Conservation (phyloP, 2,329 filamentous ascomycete species). For the Lachnellula hyalina region DNA sequence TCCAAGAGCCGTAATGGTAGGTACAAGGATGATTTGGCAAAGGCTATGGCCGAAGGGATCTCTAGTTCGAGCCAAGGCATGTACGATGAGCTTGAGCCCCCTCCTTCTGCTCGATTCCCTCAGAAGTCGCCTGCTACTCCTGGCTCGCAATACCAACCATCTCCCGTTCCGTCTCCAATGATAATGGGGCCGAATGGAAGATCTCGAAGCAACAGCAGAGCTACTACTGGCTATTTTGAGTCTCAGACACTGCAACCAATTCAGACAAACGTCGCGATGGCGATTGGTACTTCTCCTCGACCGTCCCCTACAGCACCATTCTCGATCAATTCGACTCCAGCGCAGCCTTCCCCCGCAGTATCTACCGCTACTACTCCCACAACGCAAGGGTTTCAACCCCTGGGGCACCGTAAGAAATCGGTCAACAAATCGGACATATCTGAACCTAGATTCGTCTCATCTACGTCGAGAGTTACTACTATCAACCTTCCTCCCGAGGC, state of each 20-base stretch:
- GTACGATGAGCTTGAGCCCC: conserved; percentile 20
- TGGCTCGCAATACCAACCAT: conserved; percentile 18
- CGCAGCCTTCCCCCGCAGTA: conserved; percentile 18
- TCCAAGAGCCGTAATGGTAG: conserved; percentile 29
- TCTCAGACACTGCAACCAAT: conserved; percentile 19
- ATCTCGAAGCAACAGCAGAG: conserved; percentile 27
- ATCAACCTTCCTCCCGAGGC: conserved; percentile 28
- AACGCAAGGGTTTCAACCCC: conserved; percentile 14
- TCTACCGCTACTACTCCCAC: conserved; percentile 22
- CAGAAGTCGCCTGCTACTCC: conserved; percentile 21
- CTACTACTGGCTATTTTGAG: conserved; percentile 24
- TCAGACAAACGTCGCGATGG: conserved; percentile 17
- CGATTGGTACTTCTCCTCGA: conserved; percentile 26
- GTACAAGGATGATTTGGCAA: conserved; percentile 28
- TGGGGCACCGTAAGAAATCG: conserved; percentile 25
- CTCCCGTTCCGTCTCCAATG: conserved; percentile 25
- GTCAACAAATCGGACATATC: conserved; percentile 32
- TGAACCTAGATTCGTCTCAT: conserved; percentile 30
- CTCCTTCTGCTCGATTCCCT: conserved; percentile 19
- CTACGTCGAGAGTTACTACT: conserved; percentile 29
- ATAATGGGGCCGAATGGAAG: conserved; percentile 11
- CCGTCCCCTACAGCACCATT: conserved; percentile 30
- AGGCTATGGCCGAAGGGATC: conserved; percentile 24
- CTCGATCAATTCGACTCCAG: conserved; percentile 27
- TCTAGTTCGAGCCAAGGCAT: conserved; percentile 17